phyloP scores from a whole-genome alignment of 176 grass and related monocot species.

The Oryza meridionalis region DNA sequence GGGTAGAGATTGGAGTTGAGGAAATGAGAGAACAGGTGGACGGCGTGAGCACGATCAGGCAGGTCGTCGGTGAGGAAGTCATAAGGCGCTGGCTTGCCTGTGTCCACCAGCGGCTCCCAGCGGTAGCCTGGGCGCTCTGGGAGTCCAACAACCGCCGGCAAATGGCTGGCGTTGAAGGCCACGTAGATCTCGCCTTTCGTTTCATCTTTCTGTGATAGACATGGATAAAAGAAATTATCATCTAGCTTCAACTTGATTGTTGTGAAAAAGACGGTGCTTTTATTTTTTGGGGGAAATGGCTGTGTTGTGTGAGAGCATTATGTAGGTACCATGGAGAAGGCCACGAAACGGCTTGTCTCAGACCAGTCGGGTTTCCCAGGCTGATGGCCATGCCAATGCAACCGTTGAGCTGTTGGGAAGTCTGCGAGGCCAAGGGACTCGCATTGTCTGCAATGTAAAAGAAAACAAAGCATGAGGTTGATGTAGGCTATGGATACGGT shows the following conservation, averaged over 20 bases:
- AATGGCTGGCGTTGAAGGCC: conserved; percentile 87
- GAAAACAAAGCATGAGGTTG: conserved; percentile 9
- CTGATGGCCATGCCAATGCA: conserved; percentile 89
- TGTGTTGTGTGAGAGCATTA: neutral
- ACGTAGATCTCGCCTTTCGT: conserved; percentile 78
- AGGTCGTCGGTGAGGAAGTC: conserved; percentile 83
- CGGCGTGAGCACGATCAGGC: conserved; percentile 31
- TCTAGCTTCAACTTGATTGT: neutral
- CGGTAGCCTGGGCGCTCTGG: conserved; percentile 60
- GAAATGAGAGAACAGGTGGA: conserved; percentile 69
- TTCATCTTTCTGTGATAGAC: conserved; percentile 56
- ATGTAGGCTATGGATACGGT: neutral
- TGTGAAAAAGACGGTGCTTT: neutral
- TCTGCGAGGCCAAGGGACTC: conserved; percentile 77
- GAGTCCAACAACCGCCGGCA: conserved; percentile 52
- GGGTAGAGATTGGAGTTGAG: conserved; percentile 80
- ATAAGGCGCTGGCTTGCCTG: conserved; percentile 69
- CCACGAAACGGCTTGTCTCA: conserved; percentile 76
- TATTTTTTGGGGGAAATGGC: neutral
- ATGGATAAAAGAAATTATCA: neutral
- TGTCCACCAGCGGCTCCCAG: conserved; percentile 88
- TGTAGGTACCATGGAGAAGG: conserved; percentile 71
- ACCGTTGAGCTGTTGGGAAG: conserved; percentile 65
- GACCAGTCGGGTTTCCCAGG: conserved; percentile 77
- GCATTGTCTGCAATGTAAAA: conserved; percentile 58